Evolutionary conservation across 2,329 filamentous ascomycete species (phyloP).

Genomic region (Fusarium sp.): DNA sequence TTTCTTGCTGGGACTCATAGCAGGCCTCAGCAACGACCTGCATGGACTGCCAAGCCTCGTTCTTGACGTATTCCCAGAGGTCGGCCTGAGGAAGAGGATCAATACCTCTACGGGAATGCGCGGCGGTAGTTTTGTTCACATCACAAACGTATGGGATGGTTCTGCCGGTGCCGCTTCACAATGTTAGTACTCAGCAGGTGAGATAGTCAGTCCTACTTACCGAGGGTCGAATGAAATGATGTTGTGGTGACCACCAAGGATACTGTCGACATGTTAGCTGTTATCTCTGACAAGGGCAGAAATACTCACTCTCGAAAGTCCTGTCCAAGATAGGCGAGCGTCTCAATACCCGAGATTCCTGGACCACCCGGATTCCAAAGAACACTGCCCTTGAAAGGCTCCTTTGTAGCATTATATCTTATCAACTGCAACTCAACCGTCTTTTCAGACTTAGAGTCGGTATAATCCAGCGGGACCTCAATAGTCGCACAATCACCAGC

Average conservation of each 20-base stretch:
- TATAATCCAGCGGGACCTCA: constrained; percentile 56
- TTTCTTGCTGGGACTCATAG: constrained; percentile 39
- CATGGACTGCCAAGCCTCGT: constrained; percentile 3
- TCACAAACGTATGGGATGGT: constrained; percentile 37
- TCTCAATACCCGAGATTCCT: constrained; percentile 39
- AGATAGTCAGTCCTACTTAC: constrained; percentile 4
- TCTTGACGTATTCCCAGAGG: constrained; percentile 22
- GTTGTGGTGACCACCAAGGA: constrained; percentile 28
- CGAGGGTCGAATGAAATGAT: constrained; percentile 41
- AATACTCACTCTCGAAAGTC: constrained; percentile 20
- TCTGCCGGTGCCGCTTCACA: constrained; percentile 23
- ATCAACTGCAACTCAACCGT: constrained; percentile 50
- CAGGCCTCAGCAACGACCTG: constrained; percentile 39
- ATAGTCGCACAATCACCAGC: constrained; percentile 50
- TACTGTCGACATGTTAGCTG: constrained; percentile 5
- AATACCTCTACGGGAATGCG: constrained; percentile 10
- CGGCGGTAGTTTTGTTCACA: background rate
- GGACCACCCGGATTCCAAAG: constrained; percentile 56
- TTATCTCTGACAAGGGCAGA: rapidly evolving
- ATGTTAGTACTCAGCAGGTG: background rate
- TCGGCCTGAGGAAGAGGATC: constrained; percentile 11
- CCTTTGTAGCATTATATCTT: constrained; percentile 46
- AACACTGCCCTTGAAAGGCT: constrained; percentile 52
- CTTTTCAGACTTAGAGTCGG: constrained; percentile 41
- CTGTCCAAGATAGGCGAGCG: constrained; percentile 16